These are phyloP conservation scores for Sporothrix pseudoabietina DNA, from an alignment of 2,329 filamentous ascomycete genomes.

Conservation along the genomic window DNA sequence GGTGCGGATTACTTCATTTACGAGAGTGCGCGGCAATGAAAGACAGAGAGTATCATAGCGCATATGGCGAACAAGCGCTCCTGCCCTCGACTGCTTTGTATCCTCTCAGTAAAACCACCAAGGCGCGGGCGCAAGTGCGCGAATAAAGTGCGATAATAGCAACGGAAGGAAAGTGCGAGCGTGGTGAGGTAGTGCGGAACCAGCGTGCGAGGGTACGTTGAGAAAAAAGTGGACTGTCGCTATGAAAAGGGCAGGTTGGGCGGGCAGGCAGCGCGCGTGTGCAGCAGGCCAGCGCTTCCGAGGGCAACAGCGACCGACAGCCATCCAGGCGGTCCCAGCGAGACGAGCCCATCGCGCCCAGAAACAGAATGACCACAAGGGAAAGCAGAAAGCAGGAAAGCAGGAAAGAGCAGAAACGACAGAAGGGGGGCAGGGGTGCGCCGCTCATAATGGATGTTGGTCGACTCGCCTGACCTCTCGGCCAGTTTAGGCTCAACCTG, in stretches of 20 bases:
- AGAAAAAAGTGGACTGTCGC: constrained; percentile 9
- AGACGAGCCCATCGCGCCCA: background rate
- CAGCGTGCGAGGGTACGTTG: background rate
- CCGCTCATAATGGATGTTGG: background rate
- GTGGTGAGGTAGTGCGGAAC: background rate
- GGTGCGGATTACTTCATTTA: background rate
- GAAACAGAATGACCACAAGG: background rate
- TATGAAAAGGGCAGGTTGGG: constrained; percentile 11
- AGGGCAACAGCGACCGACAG: constrained; percentile 4
- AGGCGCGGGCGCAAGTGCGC: background rate
- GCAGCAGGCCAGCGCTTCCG: constrained; percentile 2
- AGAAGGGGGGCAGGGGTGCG: constrained; percentile 2
- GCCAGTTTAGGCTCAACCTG: background rate
- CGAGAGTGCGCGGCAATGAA: background rate
- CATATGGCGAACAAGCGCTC: background rate
- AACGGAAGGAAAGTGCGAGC: background rate
- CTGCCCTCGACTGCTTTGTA: background rate
- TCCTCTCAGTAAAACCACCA: background rate
- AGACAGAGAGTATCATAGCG: background rate
- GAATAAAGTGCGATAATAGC: background rate
- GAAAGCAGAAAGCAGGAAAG: background rate
- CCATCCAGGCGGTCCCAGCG: background rate
- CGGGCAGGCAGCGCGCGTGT: background rate
- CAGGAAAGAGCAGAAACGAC: background rate
- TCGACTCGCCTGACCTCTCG: background rate